Evolutionary conservation across 768 basidiomycete genomes (phyloP), one percentile per base, ranked within the genome.

Genomic region (Steccherinum ochraceum): DNA sequence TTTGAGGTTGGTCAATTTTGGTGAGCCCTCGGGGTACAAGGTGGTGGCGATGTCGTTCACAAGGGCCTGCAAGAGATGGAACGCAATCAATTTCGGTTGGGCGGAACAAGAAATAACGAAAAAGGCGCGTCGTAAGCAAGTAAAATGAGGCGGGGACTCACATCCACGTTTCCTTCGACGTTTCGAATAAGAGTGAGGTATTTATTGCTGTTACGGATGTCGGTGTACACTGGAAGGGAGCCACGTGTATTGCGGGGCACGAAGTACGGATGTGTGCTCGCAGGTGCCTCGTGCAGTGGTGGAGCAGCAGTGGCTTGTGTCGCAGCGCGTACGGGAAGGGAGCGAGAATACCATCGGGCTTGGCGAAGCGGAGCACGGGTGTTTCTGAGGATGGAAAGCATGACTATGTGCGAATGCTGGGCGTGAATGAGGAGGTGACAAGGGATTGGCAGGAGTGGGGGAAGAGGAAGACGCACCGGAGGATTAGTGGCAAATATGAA

Each of bases 211-310:
- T 84, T 87, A 55, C 84, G 80, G 42, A 86, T 62, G 63, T 89
- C 84, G 24, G 84, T 78, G 64, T 89, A 89, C 21, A 91, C 84
- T 41, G 88, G 87, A 24, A 90, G 73, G 45, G 77, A 76, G 25
- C 85, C 84, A 46, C 74, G 74, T 44, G 77, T 64, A 65, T 86
- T 89, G 54, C 88, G 78, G 19, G 79, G 76, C 42, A 91, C 72
- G 54, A 76, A 78, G 67, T 88, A 91, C 16, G 67, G 59, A 24
- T 49, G 60, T 11, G 54, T 27, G 26, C 45, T 12, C 40, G 26
- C n/a, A 5, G 50, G 13, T 40, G 13, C 18, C 49, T 18, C 18
- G 18, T 23, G 42, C 41, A 39, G 12, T 21, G 45, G 26, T 19
- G 48, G 46, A n/a, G 13, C 25, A 18, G 52, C 13, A 30, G 56